Conservation (phyloP, 2,329 filamentous ascomycete genomes). For the Clonostachys solani region DNA sequence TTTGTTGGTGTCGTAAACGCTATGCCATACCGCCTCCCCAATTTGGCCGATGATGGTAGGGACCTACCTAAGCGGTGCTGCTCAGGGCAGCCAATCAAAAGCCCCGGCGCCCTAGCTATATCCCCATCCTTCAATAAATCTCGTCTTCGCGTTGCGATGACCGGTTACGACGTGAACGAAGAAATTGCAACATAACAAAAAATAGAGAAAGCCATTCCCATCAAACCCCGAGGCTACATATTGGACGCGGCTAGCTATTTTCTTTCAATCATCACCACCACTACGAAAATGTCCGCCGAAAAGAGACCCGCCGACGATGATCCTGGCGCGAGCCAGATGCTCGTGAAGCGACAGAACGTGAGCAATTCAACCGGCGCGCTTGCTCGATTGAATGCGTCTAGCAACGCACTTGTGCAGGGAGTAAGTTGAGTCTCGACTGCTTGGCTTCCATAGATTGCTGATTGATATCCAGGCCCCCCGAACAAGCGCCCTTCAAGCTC, state of each 20-base stretch:
- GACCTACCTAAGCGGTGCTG: too few relatives aligned
- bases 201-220: neutral
- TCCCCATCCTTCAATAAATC: too few relatives aligned
- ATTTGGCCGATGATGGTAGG: too few relatives aligned
- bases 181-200: neutral
- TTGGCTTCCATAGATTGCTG: neutral
- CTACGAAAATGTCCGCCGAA: slow-evolving; percentile 69
- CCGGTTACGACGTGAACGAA: too few relatives aligned
- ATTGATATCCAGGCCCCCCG: slow-evolving; percentile 58
- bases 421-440: slow-evolving; percentile 28
- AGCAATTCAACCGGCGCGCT: slow-evolving; percentile 40
- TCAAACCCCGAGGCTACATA: slow-evolving; percentile 2
- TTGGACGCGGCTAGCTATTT: slow-evolving; percentile 50
- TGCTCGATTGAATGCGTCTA: slow-evolving; percentile 45
- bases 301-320: slow-evolving; percentile 88
- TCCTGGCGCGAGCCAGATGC: slow-evolving; percentile 73
- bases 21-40: too few relatives aligned
- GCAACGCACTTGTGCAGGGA: slow-evolving; percentile 43
- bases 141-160: too few relatives aligned
- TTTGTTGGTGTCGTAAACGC: too few relatives aligned
- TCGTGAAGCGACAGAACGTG: slow-evolving; percentile 85
- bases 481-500: slow-evolving; percentile 80
- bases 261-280: slow-evolving; percentile 41
- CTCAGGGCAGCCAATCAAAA: too few relatives aligned
- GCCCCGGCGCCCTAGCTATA: too few relatives aligned